phyloP scores from a whole-genome alignment of 495 filamentous ascomycete genomes.

The Elaphomyces granulatus region DNA sequence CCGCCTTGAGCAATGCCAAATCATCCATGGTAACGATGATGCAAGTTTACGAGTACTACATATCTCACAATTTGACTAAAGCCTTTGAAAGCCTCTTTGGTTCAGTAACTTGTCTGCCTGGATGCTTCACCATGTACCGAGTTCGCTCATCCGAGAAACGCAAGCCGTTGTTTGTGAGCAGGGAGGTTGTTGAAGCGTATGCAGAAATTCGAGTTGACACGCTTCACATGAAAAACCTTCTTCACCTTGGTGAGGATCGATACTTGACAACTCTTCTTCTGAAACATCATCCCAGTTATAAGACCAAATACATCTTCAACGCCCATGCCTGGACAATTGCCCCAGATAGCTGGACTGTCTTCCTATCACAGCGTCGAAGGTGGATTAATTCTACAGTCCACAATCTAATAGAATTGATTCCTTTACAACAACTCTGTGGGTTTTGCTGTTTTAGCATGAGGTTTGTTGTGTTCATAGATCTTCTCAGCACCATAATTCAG shows the following conservation, averaged over 20 bases:
- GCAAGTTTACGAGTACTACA: conserved; percentile 99
- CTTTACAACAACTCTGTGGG: conserved; percentile 83
- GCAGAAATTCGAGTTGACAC: conserved; percentile 90
- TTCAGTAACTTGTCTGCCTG: conserved; percentile 91
- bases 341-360: conserved; percentile 82
- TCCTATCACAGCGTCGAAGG: conserved; percentile 93
- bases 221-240: conserved; percentile 95
- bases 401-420: conserved; percentile 92
- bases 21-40: conserved; percentile 94
- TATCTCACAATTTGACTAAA: conserved; percentile 94
- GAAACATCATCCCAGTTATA: conserved; percentile 84
- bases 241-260: conserved; percentile 85
- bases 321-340: conserved; percentile 95
- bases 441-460: conserved; percentile 99
- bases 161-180: conserved; percentile 90
- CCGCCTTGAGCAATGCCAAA: conserved; percentile 82
- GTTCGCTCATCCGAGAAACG: conserved; percentile 85
- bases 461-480: conserved; percentile 91
- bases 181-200: conserved; percentile 76
- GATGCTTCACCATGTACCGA: conserved; percentile 98
- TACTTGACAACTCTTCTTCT: conserved; percentile 91
- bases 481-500: conserved; percentile 81
- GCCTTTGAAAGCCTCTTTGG: conserved; percentile 98
- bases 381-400: conserved; percentile 99
- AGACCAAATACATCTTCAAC: conserved; percentile 90